A percentile compares a stretch with the other conserved stretches of the same genome.
Conservation (phyloP, 2,329 filamentous ascomycete species). For the Chaetomiaceae sp. region DNA sequence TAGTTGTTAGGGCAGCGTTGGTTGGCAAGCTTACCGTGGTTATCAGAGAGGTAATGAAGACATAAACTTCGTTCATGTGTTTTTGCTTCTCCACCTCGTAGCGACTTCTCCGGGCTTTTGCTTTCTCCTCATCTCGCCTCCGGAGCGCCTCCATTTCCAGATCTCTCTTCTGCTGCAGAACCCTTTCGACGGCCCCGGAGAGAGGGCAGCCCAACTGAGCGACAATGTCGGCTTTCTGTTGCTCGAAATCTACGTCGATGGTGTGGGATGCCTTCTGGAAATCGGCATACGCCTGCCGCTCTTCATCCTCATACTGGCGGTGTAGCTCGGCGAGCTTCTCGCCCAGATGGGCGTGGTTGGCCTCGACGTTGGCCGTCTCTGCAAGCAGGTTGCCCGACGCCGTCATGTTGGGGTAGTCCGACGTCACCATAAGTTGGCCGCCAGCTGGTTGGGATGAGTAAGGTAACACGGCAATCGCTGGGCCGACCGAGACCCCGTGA, state of each 20-base stretch:
- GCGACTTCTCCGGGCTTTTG: neutral
- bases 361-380: slow-evolving; percentile 8
- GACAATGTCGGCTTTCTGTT: neutral
- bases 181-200: neutral
- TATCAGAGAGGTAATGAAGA: slow-evolving; percentile 2
- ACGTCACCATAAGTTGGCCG: neutral
- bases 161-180: slow-evolving; percentile 2
- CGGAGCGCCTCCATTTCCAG: neutral
- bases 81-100: slow-evolving; percentile 6
- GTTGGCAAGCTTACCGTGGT: neutral
- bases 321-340: slow-evolving; percentile 7
- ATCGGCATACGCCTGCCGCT: neutral
- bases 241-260: slow-evolving; percentile 7
- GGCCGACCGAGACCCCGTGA: no score
- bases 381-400: slow-evolving; percentile 3
- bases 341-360: slow-evolving; percentile 1
- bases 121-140: neutral
- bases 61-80: slow-evolving; percentile 2
- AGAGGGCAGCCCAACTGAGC: neutral
- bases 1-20: neutral
- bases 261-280: neutral
- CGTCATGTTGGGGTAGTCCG: slow-evolving; percentile 6
- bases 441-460: neutral
- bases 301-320: neutral
- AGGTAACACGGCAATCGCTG: no score